Base-by-base conservation (phyloP, 2,329 filamentous ascomycete genomes). In the Eutypella sp. region DNA sequence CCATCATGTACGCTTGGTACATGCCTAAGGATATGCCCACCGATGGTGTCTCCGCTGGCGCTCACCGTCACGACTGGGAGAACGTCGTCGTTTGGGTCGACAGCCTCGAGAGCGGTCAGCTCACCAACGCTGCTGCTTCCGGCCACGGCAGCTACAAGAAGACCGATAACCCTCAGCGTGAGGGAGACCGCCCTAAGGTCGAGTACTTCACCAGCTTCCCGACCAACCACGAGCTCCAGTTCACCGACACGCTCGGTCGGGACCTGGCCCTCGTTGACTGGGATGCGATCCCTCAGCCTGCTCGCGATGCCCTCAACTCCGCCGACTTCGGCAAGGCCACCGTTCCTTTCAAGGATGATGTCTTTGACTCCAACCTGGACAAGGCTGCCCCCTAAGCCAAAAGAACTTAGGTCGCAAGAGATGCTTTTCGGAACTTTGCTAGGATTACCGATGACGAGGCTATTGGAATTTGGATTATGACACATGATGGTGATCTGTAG, bases 1-100 rank as follows among this genome's bases (percentile, higher is more conserved):
- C 51, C 48, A 57, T 65, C 42, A 63, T 65, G 63, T 65, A 65
- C 50, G 50, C 57, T 16, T 65, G 58, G 59, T 71, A 70, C 52
- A 63, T 69, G 57, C 67, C 67, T 41, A 72, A 72, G 57, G 69
- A 71, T 42, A 58, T 62, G 33, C 66, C 68, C 1, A 64, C 58
- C 1, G 31, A 47, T 5, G 65, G 64, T 5, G 48, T 64, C 4
- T 33, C 29, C 29, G 16, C 29, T 15, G 29, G 29, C 16, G 65
- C 62, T 34, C 65, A 67, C 53, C 62, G 64, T 13, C 63, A 67
- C 56, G 65, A 67, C 48, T 68, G 64, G 64, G 65, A 68, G 52
- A 53, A 50, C 45, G 51, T 54, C 45, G 57, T 67, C 10, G 61
- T 67, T 22, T 67, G 64, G 61, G 53, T 67, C 19, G 52, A 59